Percentiles rank a stretch among this genome's conserved stretches.
Evolutionary conservation across 2,329 filamentous ascomycete species (phyloP).

Genomic region (Elsinoe necatrix): DNA sequence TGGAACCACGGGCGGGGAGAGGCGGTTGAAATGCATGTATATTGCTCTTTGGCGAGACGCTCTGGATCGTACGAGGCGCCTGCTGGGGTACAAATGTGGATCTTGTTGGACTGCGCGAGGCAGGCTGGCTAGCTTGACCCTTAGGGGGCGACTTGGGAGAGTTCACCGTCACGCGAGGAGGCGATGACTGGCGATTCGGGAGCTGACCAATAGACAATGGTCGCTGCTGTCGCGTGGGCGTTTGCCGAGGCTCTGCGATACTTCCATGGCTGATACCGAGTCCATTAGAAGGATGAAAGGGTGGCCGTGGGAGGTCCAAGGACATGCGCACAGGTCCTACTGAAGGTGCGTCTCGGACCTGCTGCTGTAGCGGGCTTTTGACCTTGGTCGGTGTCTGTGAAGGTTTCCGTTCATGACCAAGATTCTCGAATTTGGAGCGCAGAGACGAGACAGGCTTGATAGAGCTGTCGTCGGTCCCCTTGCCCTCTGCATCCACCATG

Average conservation of each 20-base stretch:
- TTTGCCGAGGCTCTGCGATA: constrained; percentile 22
- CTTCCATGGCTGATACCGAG: constrained; percentile 1
- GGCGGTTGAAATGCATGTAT: not conserved
- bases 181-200: constrained; percentile 40
- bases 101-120: constrained; percentile 13
- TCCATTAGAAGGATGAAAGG: not conserved
- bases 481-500: constrained; percentile 29
- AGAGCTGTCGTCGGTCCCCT: constrained; percentile 67
- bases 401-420: constrained; percentile 34
- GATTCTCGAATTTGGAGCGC: constrained; percentile 72
- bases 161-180: constrained; percentile 60
- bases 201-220: constrained; percentile 42
- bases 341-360: constrained; percentile 3
- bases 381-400: constrained; percentile 15
- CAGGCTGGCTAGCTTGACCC: constrained; percentile 7
- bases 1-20: not conserved
- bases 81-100: constrained; percentile 6
- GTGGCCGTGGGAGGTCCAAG: constrained; percentile 34
- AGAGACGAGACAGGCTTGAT: constrained; percentile 77
- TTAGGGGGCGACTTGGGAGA: constrained; percentile 63
- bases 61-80: not conserved
- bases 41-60: constrained; percentile 2
- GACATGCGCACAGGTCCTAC: constrained; percentile 25
- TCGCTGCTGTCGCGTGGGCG: constrained; percentile 32
- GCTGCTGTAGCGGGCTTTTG: not conserved